These are phyloP conservation scores for Trichosporon inkin DNA, from an alignment of 1,284 basidiomycete species.

Conservation along the genomic window DNA sequence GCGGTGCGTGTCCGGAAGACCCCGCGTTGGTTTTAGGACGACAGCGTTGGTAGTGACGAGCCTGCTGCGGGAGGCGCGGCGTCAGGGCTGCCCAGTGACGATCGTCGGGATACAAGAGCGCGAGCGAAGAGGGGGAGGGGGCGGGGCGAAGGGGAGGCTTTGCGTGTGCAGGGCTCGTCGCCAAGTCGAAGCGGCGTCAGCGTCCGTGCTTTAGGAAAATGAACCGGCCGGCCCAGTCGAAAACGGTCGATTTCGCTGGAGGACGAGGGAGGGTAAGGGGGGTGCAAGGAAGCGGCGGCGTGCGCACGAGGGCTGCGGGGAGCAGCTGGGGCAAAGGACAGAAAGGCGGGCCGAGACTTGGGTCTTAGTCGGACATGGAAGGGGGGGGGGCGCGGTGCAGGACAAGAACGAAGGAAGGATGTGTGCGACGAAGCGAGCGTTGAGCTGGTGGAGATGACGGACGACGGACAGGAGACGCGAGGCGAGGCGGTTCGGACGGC, in stretches of 20 bases:
- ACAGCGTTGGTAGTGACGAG: not conserved
- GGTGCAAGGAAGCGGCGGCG: not conserved
- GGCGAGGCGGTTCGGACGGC: too few species aligned
- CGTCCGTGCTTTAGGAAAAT: not conserved
- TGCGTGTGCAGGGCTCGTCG: not conserved
- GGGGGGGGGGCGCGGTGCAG: too few species aligned
- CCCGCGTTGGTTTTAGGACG: too few species aligned
- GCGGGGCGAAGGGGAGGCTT: not conserved
- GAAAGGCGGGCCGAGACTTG: not conserved
- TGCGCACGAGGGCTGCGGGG: not conserved
- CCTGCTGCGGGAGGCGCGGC: not conserved
- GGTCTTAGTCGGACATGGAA: too few species aligned
- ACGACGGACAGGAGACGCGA: not conserved
- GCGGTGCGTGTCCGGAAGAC: too few species aligned
- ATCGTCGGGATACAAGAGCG: constrained; percentile 6
- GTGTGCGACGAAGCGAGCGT: too few species aligned
- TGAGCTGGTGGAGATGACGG: too few species aligned
- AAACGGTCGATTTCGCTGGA: not conserved
- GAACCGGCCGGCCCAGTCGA: not conserved
- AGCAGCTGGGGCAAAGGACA: not conserved
- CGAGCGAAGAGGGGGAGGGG: too few species aligned
- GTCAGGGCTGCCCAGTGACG: not conserved
- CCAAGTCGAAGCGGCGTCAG: not conserved
- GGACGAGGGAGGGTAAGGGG: not conserved
- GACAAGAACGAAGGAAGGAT: too few species aligned